These are phyloP conservation scores for Paecilomyces sp. DNA, from an alignment of 2,329 filamentous ascomycete genomes.

Conservation along the genomic window DNA sequence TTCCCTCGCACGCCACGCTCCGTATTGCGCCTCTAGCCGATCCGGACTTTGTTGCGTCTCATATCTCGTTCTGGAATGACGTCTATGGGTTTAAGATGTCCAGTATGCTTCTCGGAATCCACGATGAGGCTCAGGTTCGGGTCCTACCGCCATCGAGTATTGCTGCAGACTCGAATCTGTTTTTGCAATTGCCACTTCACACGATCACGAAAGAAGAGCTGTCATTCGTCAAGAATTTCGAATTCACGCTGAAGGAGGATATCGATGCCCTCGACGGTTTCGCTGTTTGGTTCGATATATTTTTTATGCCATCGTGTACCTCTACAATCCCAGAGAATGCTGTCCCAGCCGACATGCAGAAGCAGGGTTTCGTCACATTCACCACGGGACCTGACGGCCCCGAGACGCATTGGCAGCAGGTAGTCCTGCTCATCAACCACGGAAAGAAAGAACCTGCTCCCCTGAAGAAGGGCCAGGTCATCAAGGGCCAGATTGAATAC, in stretches of 20 bases:
- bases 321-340: conserved; percentile 48
- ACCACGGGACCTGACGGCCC: conserved; percentile 73
- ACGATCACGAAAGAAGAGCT: conserved; percentile 65
- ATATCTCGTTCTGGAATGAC: conserved; percentile 79
- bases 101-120: conserved; percentile 76
- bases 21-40: conserved; percentile 76
- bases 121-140: conserved; percentile 74
- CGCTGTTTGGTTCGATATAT: conserved; percentile 89
- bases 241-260: conserved; percentile 53
- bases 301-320: conserved; percentile 63
- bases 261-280: conserved; percentile 74
- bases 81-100: conserved; percentile 95
- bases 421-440: conserved; percentile 62
- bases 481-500: conserved; percentile 65
- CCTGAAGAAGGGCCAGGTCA: conserved; percentile 48
- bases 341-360: conserved; percentile 53
- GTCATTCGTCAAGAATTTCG: conserved; percentile 64
- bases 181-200: conserved; percentile 72
- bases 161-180: conserved; percentile 51
- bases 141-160: conserved; percentile 54
- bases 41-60: conserved; percentile 67
- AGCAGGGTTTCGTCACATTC: conserved; percentile 64
- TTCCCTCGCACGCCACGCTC: conserved; percentile 77
- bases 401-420: conserved; percentile 88
- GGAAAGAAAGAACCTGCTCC: conserved; percentile 40